Percentiles rank a stretch among this genome's conserved stretches.
Conservation (phyloP, 371 early-diverging fungal genomes). For the Mortierella sp. region DNA sequence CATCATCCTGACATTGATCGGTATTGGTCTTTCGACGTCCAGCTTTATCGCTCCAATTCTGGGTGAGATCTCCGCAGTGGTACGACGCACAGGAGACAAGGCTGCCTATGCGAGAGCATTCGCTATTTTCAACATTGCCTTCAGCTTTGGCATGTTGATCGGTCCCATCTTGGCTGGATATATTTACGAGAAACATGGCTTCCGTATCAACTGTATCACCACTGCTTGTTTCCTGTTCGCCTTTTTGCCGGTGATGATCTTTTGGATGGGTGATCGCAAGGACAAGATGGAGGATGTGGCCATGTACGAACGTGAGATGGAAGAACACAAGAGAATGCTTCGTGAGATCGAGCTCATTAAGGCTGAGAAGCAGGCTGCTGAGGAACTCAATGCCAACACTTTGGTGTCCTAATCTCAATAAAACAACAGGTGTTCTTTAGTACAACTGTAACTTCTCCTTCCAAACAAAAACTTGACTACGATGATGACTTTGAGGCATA, state of each 20-base stretch:
- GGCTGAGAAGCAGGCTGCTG: constrained; percentile 39
- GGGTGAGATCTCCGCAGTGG: constrained; percentile 60
- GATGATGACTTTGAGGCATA: no score
- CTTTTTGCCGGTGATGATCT: constrained; percentile 40
- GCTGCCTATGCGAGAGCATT: constrained; percentile 60
- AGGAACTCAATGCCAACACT: constrained; percentile 28
- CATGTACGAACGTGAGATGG: constrained; percentile 49
- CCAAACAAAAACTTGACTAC: no score
- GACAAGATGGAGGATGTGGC: constrained; percentile 49
- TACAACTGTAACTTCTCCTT: neutral
- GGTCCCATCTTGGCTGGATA: constrained; percentile 59
- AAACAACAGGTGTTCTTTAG: neutral
- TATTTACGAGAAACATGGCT: constrained; percentile 54
- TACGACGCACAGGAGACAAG: constrained; percentile 54
- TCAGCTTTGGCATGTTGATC: constrained; percentile 57
- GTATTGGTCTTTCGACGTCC: constrained; percentile 58
- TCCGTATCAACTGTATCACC: constrained; percentile 58
- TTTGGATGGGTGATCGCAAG: constrained; percentile 52
- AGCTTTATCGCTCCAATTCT: constrained; percentile 58
- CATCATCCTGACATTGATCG: constrained; percentile 55
- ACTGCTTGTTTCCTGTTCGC: constrained; percentile 46
- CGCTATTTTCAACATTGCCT: constrained; percentile 64
- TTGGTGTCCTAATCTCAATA: constrained; percentile 6
- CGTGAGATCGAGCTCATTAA: constrained; percentile 34
- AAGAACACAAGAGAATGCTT: constrained; percentile 41